Base-by-base conservation (phyloP, 805 yeast species). In the Cyberlindnera japonica region DNA sequence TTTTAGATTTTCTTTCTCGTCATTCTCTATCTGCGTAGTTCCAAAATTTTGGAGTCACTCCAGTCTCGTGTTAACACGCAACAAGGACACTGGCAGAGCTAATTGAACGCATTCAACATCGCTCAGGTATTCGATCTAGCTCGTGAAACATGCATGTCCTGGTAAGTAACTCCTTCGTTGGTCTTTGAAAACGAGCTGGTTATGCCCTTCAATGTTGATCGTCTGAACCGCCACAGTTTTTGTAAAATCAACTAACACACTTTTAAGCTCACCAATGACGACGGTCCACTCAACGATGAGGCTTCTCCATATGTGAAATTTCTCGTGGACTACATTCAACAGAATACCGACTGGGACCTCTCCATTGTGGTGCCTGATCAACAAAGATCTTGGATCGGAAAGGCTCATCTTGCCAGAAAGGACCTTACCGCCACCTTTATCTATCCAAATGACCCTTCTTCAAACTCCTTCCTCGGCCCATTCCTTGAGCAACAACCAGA, bases 351-450 rank as follows among this genome's bases (percentile, higher is more conserved):
- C 57, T 91, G 98, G 98, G 77, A 83, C 20, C 63, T 90, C 23
- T 79, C 89, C 18, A 79, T 90, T 16, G 89, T 83, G 20, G 82
- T 93, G 3, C 99, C 99, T 11, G 65, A 70, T 45, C 74, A 79
- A 38, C 95, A 87, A 51, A 66, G 93, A 52, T 90, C 97, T 12
- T 93, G 99, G 99, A 91, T 89, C 42, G 96, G 96, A 26, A 93
- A 93, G 61, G 98, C 99, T 6, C 97, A 90, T 67, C 79, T 93
- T 55, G 95, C 95, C 0, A 91, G 88, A 6, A 72, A 75, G 47
- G 73, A 77, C 20, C 66, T 83, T 29, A 64, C 76, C 3, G 75
- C 83, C 2, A 68, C 75, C 2, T 85, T 77, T 56, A 68, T 83
- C n/a, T 85, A 85, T 53, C 73, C 84, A 15, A 69, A 76, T 1